phyloP scores from a whole-genome alignment of 768 basidiomycete genomes.

The Leccinum variicolor region DNA sequence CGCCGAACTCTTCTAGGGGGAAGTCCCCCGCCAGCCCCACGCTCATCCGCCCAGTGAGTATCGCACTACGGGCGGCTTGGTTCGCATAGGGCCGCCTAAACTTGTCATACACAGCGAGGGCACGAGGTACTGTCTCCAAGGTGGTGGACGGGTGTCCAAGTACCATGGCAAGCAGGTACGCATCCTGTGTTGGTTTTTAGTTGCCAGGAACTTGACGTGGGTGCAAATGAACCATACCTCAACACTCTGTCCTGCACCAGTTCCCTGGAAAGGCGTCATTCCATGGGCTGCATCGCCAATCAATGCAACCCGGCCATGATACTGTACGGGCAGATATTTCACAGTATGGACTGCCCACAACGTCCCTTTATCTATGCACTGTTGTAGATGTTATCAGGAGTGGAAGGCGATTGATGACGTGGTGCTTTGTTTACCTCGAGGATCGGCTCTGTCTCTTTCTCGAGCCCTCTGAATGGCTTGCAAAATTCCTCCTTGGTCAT shows the following conservation, averaged over 20 bases:
- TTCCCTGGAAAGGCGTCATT: constrained; percentile 42
- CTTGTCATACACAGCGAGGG: constrained; percentile 46
- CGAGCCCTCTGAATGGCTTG: constrained; percentile 48
- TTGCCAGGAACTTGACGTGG: neutral
- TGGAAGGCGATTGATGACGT: neutral
- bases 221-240: constrained; percentile 32
- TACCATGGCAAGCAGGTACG: constrained; percentile 34
- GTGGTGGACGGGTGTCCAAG: constrained; percentile 42
- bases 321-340: constrained; percentile 47
- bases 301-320: constrained; percentile 49
- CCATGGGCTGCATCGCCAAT: constrained; percentile 43
- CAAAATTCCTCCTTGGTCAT: constrained; percentile 44
- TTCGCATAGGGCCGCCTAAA: constrained; percentile 46
- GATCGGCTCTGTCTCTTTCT: constrained; percentile 56
- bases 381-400: neutral
- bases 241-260: constrained; percentile 43
- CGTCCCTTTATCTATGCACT: constrained; percentile 53
- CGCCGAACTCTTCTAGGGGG: constrained; percentile 38
- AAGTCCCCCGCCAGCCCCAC: constrained; percentile 15
- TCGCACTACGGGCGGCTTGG: constrained; percentile 30
- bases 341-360: constrained; percentile 66
- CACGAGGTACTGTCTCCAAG: constrained; percentile 36
- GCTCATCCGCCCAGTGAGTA: constrained; percentile 14
- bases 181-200: constrained; percentile 25
- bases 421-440: constrained; percentile 41